Evolutionary conservation across 1,284 basidiomycete species (phyloP), one percentile per base, ranked within the genome.

Genomic region (Sparassis latifolia): DNA sequence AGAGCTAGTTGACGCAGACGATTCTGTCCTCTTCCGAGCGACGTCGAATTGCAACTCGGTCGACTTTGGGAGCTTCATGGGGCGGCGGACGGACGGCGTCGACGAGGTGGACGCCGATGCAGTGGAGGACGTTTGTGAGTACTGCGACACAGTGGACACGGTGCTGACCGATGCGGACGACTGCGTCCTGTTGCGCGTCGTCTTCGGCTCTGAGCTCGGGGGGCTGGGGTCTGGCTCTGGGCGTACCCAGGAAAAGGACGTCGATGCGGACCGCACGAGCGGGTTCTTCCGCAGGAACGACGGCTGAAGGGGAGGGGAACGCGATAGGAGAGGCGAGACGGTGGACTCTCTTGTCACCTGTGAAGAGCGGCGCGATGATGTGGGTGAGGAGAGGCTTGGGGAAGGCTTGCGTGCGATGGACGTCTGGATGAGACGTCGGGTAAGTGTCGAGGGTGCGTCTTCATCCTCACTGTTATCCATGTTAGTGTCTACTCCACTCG

Each of bases 391-490:
- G 20, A 20, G 20, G 0, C 52, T 37, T 5, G 53, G 37, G 30
- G 55, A 72, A 5, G 66, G 53, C 9, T 67, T 70, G 0, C 76
- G 69, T 0, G 79, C 70, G n/a, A 84, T 68, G 46, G 78, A 76
- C 38, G 80, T 74, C 0, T 70, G 66, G 6, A 85, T 87, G 10
- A 89, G 68, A 4, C 83, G 80, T 6, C 78, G 74, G 0, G 86
- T 88, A 20, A 89, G 75, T 5, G 80, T 74, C 0, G 84, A 87
- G 1, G 87, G 88, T 0, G 87, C 86, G 54, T 87, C 84, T 69
- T 90, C 88, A 63, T 90, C 88, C 69, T 90, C 86, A 54, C 84
- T 85, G 60, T 47, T 29, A 10, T 38, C 20, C 6, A 44, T 20
- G 49, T 50, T 33, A 55, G 44, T 10, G 20, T 20, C 20, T 20